These are phyloP conservation scores for Amylocarpus encephaloides DNA, from an alignment of 2,329 filamentous ascomycete genomes.

Conservation along the genomic window DNA sequence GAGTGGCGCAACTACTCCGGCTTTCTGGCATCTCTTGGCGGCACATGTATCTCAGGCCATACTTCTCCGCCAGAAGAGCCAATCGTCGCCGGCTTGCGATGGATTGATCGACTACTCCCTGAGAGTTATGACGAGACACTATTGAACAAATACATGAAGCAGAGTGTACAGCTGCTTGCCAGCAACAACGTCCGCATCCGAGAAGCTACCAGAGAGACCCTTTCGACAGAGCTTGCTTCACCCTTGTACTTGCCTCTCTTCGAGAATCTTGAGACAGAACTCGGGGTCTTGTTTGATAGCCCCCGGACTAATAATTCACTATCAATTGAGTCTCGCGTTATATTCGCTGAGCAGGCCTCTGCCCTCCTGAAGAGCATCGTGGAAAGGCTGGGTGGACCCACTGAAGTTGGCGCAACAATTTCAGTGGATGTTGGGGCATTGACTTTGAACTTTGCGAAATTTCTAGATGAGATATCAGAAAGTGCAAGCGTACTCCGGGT, in stretches of 20 bases:
- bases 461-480: slow-evolving; percentile 53
- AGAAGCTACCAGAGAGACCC: slow-evolving; percentile 59
- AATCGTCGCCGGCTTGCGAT: slow-evolving; percentile 48
- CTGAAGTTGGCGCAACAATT: slow-evolving; percentile 55
- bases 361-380: slow-evolving; percentile 57
- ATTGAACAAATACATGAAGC: slow-evolving; percentile 52
- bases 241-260: slow-evolving; percentile 57
- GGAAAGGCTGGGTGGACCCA: slow-evolving; percentile 56
- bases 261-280: slow-evolving; percentile 57
- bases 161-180: slow-evolving; percentile 59
- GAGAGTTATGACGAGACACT: slow-evolving; percentile 56
- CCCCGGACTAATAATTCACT: slow-evolving; percentile 44
- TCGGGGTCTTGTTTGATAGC: slow-evolving; percentile 56
- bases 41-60: slow-evolving; percentile 57
- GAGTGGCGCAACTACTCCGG: slow-evolving; percentile 67
- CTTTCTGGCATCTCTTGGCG: slow-evolving; percentile 60
- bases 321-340: slow-evolving; percentile 52
- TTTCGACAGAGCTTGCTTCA: slow-evolving; percentile 59
- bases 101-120: slow-evolving; percentile 51
- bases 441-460: slow-evolving; percentile 61
- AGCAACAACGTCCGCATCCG: slow-evolving; percentile 58
- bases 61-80: slow-evolving; percentile 50
- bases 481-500: slow-evolving; percentile 51
- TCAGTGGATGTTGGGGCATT: slow-evolving; percentile 58
- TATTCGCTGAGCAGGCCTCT: slow-evolving; percentile 62